A percentile compares a stretch with the other conserved stretches of the same genome.
phyloP scores from a whole-genome alignment of 2,329 filamentous ascomycete species.

The Sporothrix globosa region DNA sequence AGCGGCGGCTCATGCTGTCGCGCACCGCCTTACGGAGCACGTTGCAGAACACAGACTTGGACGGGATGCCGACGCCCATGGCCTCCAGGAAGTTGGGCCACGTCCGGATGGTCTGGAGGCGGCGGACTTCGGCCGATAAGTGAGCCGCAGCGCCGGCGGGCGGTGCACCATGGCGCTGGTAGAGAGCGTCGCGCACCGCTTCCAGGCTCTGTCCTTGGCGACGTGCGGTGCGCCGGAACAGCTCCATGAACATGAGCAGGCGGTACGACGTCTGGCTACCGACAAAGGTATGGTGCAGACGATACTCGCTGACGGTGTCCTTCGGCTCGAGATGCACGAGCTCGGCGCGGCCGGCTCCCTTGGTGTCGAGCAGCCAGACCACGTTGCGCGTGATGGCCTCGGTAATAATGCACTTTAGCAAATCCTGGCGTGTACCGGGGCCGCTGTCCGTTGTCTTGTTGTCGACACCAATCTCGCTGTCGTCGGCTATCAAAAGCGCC shows the following conservation, averaged over 20 bases:
- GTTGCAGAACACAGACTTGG: slow-evolving; percentile 40
- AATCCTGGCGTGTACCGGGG: slow-evolving; percentile 43
- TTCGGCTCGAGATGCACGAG: slow-evolving; percentile 52
- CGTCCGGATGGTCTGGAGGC: slow-evolving; percentile 48
- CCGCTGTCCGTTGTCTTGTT: neutral
- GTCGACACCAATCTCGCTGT: slow-evolving; percentile 35
- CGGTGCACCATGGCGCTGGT: slow-evolving; percentile 52
- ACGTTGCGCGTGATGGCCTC: slow-evolving; percentile 57
- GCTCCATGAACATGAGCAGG: slow-evolving; percentile 57
- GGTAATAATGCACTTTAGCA: slow-evolving; percentile 50
- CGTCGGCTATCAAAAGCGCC: slow-evolving; percentile 51
- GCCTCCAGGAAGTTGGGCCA: slow-evolving; percentile 50
- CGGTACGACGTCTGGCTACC: slow-evolving; percentile 54
- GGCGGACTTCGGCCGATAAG: slow-evolving; percentile 50
- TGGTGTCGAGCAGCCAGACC: slow-evolving; percentile 53
- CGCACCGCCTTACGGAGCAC: slow-evolving; percentile 44
- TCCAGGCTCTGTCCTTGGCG: slow-evolving; percentile 40
- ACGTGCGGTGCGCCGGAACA: slow-evolving; percentile 53
- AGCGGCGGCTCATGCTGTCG: slow-evolving; percentile 44
- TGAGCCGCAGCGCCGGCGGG: slow-evolving; percentile 46
- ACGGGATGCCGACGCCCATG: slow-evolving; percentile 48
- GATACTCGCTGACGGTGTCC: slow-evolving; percentile 48
- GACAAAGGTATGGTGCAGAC: slow-evolving; percentile 52
- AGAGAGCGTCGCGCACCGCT: slow-evolving; percentile 51
- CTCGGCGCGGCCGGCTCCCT: slow-evolving; percentile 47